These are phyloP conservation scores for Populus trichocarpa DNA, from an alignment of 441 rosid genomes.

Conservation along the genomic window DNA sequence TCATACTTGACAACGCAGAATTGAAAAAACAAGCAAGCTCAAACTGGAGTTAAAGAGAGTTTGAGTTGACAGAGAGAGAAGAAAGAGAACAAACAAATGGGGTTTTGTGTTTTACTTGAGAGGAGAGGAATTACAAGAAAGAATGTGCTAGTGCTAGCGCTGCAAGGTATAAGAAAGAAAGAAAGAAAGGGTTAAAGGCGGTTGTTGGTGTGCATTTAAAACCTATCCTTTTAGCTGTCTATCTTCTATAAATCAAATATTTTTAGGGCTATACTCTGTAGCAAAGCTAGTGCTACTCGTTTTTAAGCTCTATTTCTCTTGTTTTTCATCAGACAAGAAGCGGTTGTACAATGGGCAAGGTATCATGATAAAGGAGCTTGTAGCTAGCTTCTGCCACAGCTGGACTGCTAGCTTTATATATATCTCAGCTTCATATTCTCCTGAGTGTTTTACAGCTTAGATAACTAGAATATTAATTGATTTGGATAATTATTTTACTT, in stretches of 20 bases:
- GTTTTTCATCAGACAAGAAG: slow-evolving; percentile 6
- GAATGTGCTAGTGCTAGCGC: neutral
- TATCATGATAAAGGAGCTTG: slow-evolving; percentile 4
- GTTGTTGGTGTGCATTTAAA: slow-evolving; percentile 41
- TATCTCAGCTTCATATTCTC: neutral
- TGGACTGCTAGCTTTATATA: slow-evolving; percentile 12
- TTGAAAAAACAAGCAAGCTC: neutral
- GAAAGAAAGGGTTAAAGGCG: slow-evolving; percentile 27
- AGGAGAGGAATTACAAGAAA: slow-evolving; percentile 10
- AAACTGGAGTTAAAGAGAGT: neutral
- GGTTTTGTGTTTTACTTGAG: slow-evolving; percentile 13
- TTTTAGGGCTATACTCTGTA: neutral
- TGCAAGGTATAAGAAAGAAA: slow-evolving; percentile 19
- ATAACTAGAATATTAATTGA: neutral
- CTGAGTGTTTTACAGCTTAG: slow-evolving; percentile 7
- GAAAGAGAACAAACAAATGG: slow-evolving; percentile 6
- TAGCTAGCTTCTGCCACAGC: neutral
- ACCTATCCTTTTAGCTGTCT: slow-evolving; percentile 27
- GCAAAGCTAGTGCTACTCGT: neutral
- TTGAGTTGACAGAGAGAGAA: neutral
- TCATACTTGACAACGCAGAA: slow-evolving; percentile 38
- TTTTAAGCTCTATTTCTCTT: neutral
- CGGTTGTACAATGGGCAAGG: slow-evolving; percentile 32
- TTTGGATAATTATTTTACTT: neutral
- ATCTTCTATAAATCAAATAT: neutral